Evolutionary conservation across 306 rosid genomes (phyloP).

Genomic region (Fragaria vesca): DNA sequence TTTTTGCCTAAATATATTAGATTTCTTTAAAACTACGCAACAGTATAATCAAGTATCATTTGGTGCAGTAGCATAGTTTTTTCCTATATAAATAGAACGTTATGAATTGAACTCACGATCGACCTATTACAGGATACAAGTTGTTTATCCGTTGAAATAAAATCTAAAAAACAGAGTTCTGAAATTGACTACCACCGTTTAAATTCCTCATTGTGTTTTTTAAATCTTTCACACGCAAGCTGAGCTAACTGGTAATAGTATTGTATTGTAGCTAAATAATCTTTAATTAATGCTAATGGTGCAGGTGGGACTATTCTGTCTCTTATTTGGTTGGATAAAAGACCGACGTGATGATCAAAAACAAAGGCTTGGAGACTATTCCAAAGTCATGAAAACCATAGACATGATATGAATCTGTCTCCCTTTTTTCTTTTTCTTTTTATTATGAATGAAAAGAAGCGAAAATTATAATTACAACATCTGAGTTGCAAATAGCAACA

Average conservation of each 20-base stretch:
- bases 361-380: not conserved
- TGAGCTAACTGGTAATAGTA: not conserved
- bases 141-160: no score
- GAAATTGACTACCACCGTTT: not conserved
- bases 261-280: not conserved
- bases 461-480: slow-evolving; percentile 23
- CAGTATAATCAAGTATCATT: no score
- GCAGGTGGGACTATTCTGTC: slow-evolving; percentile 6
- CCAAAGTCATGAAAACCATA: not conserved
- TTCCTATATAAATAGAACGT: no score
- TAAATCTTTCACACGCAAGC: slow-evolving; percentile 12
- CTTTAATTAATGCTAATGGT: not conserved
- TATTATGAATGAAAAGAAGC: not conserved
- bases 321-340: not conserved
- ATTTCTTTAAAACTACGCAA: no score
- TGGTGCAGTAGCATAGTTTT: no score
- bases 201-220: not conserved
- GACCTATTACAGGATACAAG: fast-evolving
- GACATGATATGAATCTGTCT: not conserved
- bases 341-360: not conserved
- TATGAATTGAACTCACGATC: no score
- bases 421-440: not conserved
- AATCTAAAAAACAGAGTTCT: no score
- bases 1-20: not conserved
- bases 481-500: slow-evolving; percentile 33